A percentile compares a stretch with the other conserved stretches of the same genome.
Evolutionary conservation across 1,284 basidiomycete species (phyloP).

Genomic region (Ceratobasidium sp.): DNA sequence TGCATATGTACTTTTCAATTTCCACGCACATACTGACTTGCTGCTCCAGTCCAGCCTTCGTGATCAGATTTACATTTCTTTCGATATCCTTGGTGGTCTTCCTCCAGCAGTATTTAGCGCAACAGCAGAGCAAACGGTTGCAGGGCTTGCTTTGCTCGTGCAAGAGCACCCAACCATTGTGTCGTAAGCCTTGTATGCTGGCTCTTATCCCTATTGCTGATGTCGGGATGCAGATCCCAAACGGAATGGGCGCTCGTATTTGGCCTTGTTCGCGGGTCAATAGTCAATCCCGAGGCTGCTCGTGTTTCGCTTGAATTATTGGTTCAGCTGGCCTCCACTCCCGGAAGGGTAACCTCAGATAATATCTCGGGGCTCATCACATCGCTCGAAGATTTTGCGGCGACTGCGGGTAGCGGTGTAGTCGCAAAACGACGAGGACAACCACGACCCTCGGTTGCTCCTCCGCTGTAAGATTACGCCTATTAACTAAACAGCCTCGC

Average conservation of each 20-base stretch:
- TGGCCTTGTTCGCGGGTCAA: constrained; percentile 87
- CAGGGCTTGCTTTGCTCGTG: constrained; percentile 84
- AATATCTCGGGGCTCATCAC: constrained; percentile 86
- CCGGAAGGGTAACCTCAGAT: constrained; percentile 76
- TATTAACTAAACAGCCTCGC: constrained; percentile 57
- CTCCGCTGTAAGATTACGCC: constrained; percentile 52
- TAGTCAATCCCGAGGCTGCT: constrained; percentile 89
- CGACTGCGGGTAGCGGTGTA: constrained; percentile 71
- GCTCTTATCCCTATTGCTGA: constrained; percentile 3
- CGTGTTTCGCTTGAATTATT: constrained; percentile 86
- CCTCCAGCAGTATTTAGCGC: constrained; percentile 82
- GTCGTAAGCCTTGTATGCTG: constrained; percentile 61
- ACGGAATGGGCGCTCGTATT: constrained; percentile 98
- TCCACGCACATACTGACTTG: constrained; percentile 49
- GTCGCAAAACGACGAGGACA: constrained; percentile 64
- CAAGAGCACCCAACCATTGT: constrained; percentile 80
- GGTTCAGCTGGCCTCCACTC: constrained; percentile 69
- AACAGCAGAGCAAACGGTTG: constrained; percentile 90
- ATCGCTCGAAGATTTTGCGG: constrained; percentile 89
- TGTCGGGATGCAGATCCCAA: constrained; percentile 69
- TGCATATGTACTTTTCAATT: constrained; percentile 52
- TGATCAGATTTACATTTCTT: constrained; percentile 93
- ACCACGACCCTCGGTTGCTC: constrained; percentile 52
- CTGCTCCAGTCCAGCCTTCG: constrained; percentile 72
- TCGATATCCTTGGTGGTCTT: constrained; percentile 88